phyloP scores from a whole-genome alignment of 2,329 filamentous ascomycete genomes.

The Orbilia quercus region DNA sequence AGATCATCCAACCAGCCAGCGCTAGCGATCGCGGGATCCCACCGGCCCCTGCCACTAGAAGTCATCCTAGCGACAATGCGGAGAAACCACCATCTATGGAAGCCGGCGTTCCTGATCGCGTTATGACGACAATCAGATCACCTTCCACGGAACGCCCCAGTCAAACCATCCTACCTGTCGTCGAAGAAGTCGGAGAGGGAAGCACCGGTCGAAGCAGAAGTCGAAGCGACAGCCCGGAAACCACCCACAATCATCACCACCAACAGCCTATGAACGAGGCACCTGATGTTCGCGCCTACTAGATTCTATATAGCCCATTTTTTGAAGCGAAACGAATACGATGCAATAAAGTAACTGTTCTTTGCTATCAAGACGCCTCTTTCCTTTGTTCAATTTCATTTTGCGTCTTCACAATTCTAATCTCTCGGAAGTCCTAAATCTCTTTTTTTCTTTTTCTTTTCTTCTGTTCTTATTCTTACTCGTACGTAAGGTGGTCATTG shows the following conservation, averaged over 20 bases:
- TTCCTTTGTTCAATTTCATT: constrained; percentile 41
- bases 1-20: constrained; percentile 84
- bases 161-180: constrained; percentile 76
- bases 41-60: constrained; percentile 61
- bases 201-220: constrained; percentile 58
- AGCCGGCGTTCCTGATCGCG: constrained; percentile 72
- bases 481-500: constrained; percentile 46
- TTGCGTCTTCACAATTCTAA: constrained; percentile 16
- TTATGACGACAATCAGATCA: constrained; percentile 69
- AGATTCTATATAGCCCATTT: constrained; percentile 26
- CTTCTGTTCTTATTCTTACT: constrained; percentile 34
- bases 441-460: constrained; percentile 19
- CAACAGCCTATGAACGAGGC: constrained; percentile 44
- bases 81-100: constrained; percentile 62
- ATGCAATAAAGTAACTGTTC: constrained; percentile 35
- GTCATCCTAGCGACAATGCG: constrained; percentile 32
- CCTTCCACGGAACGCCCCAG: constrained; percentile 69
- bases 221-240: constrained; percentile 58
- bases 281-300: constrained; percentile 42
- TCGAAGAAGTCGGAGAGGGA: constrained; percentile 86
- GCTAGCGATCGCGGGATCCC: constrained; percentile 68
- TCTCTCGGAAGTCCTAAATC: constrained; percentile 6
- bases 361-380: constrained; percentile 37
- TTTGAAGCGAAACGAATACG: constrained; percentile 39
- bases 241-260: constrained; percentile 47